Percentiles rank a stretch among this genome's conserved stretches.
Conservation (phyloP, 306 rosid species). For the Biancaea sappan region DNA sequence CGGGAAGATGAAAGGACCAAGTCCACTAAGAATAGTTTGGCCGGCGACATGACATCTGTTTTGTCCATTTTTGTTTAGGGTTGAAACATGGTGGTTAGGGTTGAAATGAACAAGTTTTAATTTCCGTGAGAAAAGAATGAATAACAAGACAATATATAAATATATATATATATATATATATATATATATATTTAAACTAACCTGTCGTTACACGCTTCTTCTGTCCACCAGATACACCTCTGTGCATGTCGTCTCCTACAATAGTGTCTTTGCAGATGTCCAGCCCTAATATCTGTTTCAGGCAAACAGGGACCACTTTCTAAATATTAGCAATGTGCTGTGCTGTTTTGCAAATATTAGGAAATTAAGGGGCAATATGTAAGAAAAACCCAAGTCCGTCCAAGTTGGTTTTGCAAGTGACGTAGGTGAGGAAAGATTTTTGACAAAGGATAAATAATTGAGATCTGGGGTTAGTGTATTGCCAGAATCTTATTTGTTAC, state of each 20-base stretch:
- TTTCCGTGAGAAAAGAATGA: neutral
- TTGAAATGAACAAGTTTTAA: neutral
- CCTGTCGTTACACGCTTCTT: conserved; percentile 95
- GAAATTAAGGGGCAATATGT: neutral
- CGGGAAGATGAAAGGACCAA: conserved; percentile 11
- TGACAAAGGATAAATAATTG: neutral
- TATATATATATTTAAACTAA: too few relatives aligned
- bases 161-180: too few relatives aligned
- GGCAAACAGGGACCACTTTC: neutral
- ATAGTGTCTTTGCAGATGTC: conserved; percentile 91
- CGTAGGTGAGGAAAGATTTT: conserved; percentile 37
- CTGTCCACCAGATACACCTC: conserved; percentile 97
- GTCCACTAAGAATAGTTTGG: conserved; percentile 8
- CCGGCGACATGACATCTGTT: neutral
- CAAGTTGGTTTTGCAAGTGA: too few relatives aligned
- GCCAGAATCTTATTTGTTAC: neutral
- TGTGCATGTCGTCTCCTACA: conserved; percentile 85
- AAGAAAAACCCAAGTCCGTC: neutral
- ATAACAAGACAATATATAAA: too few relatives aligned
- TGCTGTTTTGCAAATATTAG: neutral
- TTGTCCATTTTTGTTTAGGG: conserved; percentile 12
- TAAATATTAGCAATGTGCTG: neutral
- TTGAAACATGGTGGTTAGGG: neutral
- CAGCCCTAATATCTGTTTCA: conserved; percentile 80
- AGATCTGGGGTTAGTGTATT: conserved; percentile 4